phyloP scores from a whole-genome alignment of 2,329 filamentous ascomycete genomes.

The Trichoderma sp. region DNA sequence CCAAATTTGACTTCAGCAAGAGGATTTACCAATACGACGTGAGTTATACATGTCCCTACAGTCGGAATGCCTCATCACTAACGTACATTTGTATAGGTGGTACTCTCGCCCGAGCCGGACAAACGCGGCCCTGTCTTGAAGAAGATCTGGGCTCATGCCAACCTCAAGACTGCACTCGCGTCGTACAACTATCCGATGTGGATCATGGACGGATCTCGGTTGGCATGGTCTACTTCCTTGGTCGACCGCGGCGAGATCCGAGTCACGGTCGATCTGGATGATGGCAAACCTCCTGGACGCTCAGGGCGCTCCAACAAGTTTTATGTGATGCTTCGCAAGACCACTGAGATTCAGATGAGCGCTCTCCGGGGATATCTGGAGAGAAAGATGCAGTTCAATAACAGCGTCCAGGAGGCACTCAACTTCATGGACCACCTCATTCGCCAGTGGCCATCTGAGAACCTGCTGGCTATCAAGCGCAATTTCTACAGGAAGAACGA shows the following conservation, averaged over 20 bases:
- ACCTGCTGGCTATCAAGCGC: slow-evolving; percentile 73
- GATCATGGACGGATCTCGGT: slow-evolving; percentile 80
- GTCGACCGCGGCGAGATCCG: slow-evolving; percentile 54
- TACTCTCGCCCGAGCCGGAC: slow-evolving; percentile 63
- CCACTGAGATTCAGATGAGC: slow-evolving; percentile 68
- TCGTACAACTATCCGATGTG: slow-evolving; percentile 52
- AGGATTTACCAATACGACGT: slow-evolving; percentile 85
- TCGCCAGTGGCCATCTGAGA: slow-evolving; percentile 72
- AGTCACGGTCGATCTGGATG: slow-evolving; percentile 72
- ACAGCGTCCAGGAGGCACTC: slow-evolving; percentile 73
- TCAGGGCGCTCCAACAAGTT: slow-evolving; percentile 52
- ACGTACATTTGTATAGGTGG: slow-evolving; percentile 52
- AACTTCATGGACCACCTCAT: slow-evolving; percentile 91
- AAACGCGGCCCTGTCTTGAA: slow-evolving; percentile 67
- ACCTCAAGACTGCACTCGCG: slow-evolving; percentile 58
- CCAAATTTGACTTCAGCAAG: slow-evolving; percentile 55
- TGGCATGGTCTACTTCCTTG: slow-evolving; percentile 69
- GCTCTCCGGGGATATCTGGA: slow-evolving; percentile 68
- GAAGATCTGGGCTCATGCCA: slow-evolving; percentile 72
- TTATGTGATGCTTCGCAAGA: slow-evolving; percentile 63
- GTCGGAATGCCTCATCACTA: not conserved
- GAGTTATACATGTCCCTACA: slow-evolving; percentile 43
- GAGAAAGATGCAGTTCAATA: slow-evolving; percentile 62
- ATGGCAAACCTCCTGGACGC: slow-evolving; percentile 53
- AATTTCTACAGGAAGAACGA: slow-evolving; percentile 71